Conservation (phyloP, 148 eudicot species). For the Camellia lanceoleosa region DNA sequence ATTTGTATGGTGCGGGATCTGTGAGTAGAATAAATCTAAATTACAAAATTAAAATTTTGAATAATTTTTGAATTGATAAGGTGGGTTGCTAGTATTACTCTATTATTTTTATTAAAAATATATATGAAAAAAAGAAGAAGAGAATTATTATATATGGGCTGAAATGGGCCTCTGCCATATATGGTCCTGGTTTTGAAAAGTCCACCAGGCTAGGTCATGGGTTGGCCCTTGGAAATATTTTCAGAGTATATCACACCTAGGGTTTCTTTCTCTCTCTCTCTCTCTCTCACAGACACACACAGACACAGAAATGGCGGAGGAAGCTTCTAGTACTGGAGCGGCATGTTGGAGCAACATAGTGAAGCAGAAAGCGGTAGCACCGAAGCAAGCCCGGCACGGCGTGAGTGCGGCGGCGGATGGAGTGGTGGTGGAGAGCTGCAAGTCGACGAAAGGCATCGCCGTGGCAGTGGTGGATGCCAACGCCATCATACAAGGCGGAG, state of each 20-base stretch:
- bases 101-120: too few relatives aligned
- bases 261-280: conserved; percentile 9
- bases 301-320: conserved; percentile 20
- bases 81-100: too few relatives aligned
- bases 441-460: conserved; percentile 60
- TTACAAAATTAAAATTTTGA: too few relatives aligned
- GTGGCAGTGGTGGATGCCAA: conserved; percentile 95
- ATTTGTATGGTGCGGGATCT: too few relatives aligned
- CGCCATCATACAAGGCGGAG: conserved; percentile 83
- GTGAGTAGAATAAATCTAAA: too few relatives aligned
- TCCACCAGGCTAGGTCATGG: too few relatives aligned
- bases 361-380: conserved; percentile 28
- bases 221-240: too few relatives aligned
- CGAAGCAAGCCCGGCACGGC: conserved; percentile 12
- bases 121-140: too few relatives aligned
- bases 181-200: too few relatives aligned
- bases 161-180: too few relatives aligned
- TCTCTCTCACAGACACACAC: background rate
- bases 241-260: background rate
- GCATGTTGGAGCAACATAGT: conserved; percentile 70
- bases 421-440: conserved; percentile 37
- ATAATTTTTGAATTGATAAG: too few relatives aligned
- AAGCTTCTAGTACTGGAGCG: conserved; percentile 19
- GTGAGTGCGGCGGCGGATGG: conserved; percentile 4
- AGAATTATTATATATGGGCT: too few relatives aligned